Conservation (phyloP, 139 green algal genomes). For the Picochlorum sp. region DNA sequence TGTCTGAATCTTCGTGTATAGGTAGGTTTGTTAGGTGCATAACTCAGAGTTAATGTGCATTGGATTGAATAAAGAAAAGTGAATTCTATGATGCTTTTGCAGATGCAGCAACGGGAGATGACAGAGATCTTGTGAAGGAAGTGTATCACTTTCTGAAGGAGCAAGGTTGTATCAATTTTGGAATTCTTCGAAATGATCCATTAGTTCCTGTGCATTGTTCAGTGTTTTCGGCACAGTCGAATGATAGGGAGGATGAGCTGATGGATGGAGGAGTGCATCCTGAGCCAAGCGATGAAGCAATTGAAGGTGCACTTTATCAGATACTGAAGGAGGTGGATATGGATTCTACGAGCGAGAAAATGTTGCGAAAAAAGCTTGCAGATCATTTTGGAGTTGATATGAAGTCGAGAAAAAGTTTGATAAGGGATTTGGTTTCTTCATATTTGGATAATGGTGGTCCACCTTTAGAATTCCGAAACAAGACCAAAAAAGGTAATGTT, state of each 20-base stretch:
- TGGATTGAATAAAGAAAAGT: no score
- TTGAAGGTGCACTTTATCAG: constrained; percentile 16
- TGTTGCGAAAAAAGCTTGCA: constrained; percentile 40
- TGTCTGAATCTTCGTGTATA: constrained; percentile 23
- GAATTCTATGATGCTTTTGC: no score
- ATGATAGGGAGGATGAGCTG: background rate
- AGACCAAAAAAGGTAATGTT: constrained; percentile 25
- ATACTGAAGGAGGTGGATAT: constrained; percentile 8
- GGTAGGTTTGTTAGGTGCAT: constrained; percentile 11
- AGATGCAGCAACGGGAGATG: no score
- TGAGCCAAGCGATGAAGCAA: constrained; percentile 14
- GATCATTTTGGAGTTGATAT: constrained; percentile 30
- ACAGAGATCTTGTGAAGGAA: constrained; percentile 3
- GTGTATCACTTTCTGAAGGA: constrained; percentile 44
- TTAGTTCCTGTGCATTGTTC: background rate
- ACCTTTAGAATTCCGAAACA: background rate
- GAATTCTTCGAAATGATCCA: constrained; percentile 28
- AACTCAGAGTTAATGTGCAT: no score
- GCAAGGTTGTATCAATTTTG: constrained; percentile 63
- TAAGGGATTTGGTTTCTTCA: constrained; percentile 21
- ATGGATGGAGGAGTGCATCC: background rate
- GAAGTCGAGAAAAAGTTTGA: constrained; percentile 22
- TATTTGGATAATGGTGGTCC: constrained; percentile 2
- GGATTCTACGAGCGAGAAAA: constrained; percentile 52
- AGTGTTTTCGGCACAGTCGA: background rate